Evolutionary conservation across 2,329 filamentous ascomycete species (phyloP).

Genomic region (Cladosporium phlei): DNA sequence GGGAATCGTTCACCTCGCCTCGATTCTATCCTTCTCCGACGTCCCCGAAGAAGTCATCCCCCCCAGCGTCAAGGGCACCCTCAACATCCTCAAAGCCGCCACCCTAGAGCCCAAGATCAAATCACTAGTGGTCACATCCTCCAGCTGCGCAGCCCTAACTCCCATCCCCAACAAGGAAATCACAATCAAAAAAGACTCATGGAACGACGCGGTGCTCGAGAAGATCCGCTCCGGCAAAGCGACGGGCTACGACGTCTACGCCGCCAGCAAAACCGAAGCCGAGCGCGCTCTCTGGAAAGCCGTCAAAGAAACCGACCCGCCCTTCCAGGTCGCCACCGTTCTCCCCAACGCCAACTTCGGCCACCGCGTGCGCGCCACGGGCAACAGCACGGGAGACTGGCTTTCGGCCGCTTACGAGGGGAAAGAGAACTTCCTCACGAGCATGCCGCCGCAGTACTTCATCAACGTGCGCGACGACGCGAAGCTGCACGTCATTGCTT

Average conservation of each 20-base stretch:
- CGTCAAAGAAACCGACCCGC: constrained; percentile 39
- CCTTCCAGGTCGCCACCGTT: constrained; percentile 42
- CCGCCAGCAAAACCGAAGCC: constrained; percentile 43
- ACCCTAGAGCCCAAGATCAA: constrained; percentile 38
- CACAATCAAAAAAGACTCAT: constrained; percentile 28
- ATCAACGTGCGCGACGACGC: constrained; percentile 49
- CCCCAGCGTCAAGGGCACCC: constrained; percentile 30
- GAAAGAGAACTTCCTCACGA: neutral
- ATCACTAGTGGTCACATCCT: constrained; percentile 41
- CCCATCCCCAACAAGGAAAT: constrained; percentile 35
- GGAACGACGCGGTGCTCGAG: constrained; percentile 28
- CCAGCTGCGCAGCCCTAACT: constrained; percentile 31
- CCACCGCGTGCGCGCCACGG: constrained; percentile 2
- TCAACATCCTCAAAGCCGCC: constrained; percentile 40
- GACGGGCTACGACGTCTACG: constrained; percentile 33
- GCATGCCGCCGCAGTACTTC: constrained; percentile 30
- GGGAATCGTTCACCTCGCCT: constrained; percentile 46
- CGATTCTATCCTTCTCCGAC: constrained; percentile 34
- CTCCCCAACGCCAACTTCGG: constrained; percentile 28
- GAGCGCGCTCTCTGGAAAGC: constrained; percentile 47
- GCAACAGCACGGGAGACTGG: constrained; percentile 12
- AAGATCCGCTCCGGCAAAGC: constrained; percentile 27
- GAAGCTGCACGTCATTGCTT: constrained; percentile 49
- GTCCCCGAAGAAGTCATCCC: constrained; percentile 44
- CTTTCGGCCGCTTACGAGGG: neutral